These are phyloP conservation scores for Ailanthus altissimus DNA, from an alignment of 345 rosid genomes.

Conservation along the genomic window DNA sequence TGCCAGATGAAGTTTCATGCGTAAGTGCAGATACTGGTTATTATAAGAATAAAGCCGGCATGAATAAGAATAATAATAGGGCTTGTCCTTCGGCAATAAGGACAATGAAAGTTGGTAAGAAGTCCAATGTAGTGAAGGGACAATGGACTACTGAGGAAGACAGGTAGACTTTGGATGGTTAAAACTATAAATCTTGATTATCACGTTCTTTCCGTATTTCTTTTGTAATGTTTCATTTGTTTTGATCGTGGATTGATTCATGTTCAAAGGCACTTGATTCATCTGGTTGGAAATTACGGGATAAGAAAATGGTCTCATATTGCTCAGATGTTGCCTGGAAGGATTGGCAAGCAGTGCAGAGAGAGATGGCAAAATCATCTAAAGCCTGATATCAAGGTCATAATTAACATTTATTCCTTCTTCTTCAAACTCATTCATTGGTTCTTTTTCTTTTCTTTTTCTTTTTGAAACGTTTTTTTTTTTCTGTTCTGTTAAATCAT, in stretches of 20 bases:
- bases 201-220: not conserved
- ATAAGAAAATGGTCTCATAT: conserved; percentile 82
- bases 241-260: not conserved
- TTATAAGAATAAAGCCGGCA: conserved; percentile 27
- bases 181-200: too few relatives aligned
- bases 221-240: not conserved
- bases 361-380: conserved; percentile 99
- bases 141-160: conserved; percentile 95
- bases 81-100: conserved; percentile 36
- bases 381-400: conserved; percentile 85
- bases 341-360: conserved; percentile 94
- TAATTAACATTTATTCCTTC: not conserved
- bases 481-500: too few relatives aligned
- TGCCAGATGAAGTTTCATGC: conserved; percentile 65
- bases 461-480: not conserved
- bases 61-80: conserved; percentile 35
- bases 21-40: conserved; percentile 37
- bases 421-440: not conserved
- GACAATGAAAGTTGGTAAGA: conserved; percentile 52
- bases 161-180: conserved; percentile 41
- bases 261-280: conserved; percentile 50
- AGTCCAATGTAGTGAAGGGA: conserved; percentile 70
- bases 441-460: not conserved
- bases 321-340: conserved; percentile 76
- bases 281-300: conserved; percentile 67